These are phyloP conservation scores for Plantago elongata DNA, from an alignment of 257 asterid genomes.

Conservation along the genomic window DNA sequence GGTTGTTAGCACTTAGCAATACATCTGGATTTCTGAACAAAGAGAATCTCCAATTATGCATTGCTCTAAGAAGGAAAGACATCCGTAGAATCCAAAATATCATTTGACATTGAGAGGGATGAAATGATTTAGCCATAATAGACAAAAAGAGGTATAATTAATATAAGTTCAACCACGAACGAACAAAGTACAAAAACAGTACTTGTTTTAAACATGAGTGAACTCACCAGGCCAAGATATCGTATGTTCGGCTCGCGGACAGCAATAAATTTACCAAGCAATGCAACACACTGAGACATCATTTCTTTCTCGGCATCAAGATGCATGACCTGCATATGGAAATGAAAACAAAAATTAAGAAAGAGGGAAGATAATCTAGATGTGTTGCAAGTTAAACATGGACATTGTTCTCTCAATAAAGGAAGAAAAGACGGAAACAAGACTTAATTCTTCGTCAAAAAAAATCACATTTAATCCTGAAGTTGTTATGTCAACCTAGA, in stretches of 20 bases:
- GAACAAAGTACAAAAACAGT: background rate
- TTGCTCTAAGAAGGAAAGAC: conserved; percentile 7
- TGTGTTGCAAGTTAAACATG: background rate
- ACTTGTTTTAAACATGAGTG: background rate
- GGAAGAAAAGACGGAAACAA: too few species aligned
- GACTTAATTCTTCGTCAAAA: too few species aligned
- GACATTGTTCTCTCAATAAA: background rate
- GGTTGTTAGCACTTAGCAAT: conserved; percentile 2
- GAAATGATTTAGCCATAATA: background rate
- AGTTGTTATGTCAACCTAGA: too few species aligned
- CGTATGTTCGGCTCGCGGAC: conserved; percentile 97
- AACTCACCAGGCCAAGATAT: conserved; percentile 90
- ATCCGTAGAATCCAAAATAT: background rate
- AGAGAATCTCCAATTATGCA: conserved; percentile 6
- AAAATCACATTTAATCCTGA: too few species aligned
- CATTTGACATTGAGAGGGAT: background rate
- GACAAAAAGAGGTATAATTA: too few species aligned
- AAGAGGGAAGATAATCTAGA: background rate
- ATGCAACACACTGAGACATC: conserved; percentile 98
- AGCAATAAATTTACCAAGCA: conserved; percentile 93
- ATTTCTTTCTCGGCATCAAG: conserved; percentile 97
- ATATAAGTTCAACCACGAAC: too few species aligned
- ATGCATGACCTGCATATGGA: conserved; percentile 78
- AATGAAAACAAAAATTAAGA: conserved; percentile 3
- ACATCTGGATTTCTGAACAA: background rate